Base-by-base conservation (phyloP, 176 grass and related monocot species). In the Bolboschoenus planiculmis region DNA sequence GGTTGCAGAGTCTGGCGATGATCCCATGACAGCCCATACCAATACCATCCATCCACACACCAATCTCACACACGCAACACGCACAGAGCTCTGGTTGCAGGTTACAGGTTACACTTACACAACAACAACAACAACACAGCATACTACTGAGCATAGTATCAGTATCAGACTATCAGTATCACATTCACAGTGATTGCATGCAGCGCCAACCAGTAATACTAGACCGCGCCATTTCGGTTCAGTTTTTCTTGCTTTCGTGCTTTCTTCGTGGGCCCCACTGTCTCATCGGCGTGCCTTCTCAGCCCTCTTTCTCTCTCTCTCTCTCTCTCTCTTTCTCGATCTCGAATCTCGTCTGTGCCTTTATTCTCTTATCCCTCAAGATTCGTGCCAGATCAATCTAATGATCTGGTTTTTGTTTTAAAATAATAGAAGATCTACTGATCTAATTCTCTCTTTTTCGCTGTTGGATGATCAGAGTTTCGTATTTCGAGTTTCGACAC, bases 231-330 rank as follows among this genome's bases (percentile, higher is more conserved):
- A 74, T 74, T 74, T 29, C 70, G 23, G 21, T 29, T 46, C 68
- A 27, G 42, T 47, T 46, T 47, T 47, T 76, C 16, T 51, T 48
- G 2, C 72, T 80, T 80, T 79, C 29, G 4, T 81, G 18, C 78
- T 51, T 76, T 76, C 15, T 39, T 31, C 11, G n/a, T 77, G 55
- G 78, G 33, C 4, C 15, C 34, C 78, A 2, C 31, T n/a, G 55
- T 26, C 78, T 81, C 50, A 27, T 81, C 78, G 20, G 78, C 78
- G 78, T 81, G 78, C 56, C 77, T 81, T 82, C 58, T 14, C 21
- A 47, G 24, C n/a, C n/a, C n/a, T n/a, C n/a, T 34, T 48, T 23
- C 24, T 20, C 48, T 31, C 11, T 30, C 9, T 4, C 15, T 76
- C 15, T 23, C 42, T 46, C 4, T 46, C 4, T 39, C n/a, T n/a